Base-by-base conservation (phyloP, 2,329 filamentous ascomycete genomes). In the Myotisia sp. region DNA sequence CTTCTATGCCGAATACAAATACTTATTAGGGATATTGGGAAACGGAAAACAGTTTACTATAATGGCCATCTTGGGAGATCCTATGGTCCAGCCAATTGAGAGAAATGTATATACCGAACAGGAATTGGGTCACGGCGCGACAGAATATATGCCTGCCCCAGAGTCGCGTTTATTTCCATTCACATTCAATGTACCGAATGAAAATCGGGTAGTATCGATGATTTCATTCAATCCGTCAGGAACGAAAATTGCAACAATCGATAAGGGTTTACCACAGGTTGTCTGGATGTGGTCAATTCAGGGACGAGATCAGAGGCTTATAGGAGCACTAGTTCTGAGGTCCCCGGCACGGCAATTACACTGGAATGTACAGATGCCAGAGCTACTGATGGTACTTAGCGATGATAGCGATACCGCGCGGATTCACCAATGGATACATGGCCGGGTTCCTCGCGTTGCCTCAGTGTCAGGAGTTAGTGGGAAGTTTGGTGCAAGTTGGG, bases 231-330 rank as follows among this genome's bases (percentile, higher is more conserved):
- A 54, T 37, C 38, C 47, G 5, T 48, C 55, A 14, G 55, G 56
- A 4, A 45, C 32, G 1, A 43, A 60, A 8, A 40, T 63, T 9
- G 58, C 55, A 6, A 60, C 55, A 2, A 49, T 58, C 23, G 54
- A 58, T 35, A 53, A 58, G n/a, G 46, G 47, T 14, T 50, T 55
- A 5, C 55, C 60, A 9, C 60, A 62, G 36, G 56, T 63, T 12
- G 51, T 60, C 13, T 64, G 61, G 60, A 56, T 64, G 38, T 64
- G 61, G 60, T 52, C 53, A 4, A 31, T 61, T 30, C 46, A 52
- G 21, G 30, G 34, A 13, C 27, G 31, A 8, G 33, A 37, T 9
- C 45, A 51, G 2, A 43, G 35, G 5, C 44, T 59, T 6, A 34
- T 47, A 5, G 56, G 59, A n/a, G 50, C 50, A 4, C 38, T 64